Evolutionary conservation across 805 yeast genomes (phyloP).

Genomic region (Ogataea trehalophila): DNA sequence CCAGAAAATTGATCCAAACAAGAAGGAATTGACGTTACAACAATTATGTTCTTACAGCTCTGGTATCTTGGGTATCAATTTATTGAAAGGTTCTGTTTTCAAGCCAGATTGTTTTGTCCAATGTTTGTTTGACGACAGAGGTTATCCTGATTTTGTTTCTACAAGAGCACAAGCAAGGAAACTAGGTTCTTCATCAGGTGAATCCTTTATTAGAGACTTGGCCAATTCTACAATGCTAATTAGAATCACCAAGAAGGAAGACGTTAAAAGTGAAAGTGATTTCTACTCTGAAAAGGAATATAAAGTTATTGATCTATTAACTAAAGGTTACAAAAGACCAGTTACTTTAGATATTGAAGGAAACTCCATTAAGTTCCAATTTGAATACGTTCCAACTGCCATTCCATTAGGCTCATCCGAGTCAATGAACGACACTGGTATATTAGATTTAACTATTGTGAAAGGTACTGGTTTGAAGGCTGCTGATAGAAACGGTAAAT

Average conservation of each 20-base stretch:
- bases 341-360: constrained; percentile 39
- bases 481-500: constrained; percentile 69
- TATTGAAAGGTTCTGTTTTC: constrained; percentile 45
- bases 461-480: constrained; percentile 51
- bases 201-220: constrained; percentile 66
- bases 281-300: constrained; percentile 46
- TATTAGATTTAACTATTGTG: constrained; percentile 49
- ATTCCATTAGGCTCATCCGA: constrained; percentile 52
- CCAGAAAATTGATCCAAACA: constrained; percentile 30
- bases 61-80: constrained; percentile 56
- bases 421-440: constrained; percentile 65
- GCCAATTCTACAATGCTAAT: constrained; percentile 52
- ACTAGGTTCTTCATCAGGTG: constrained; percentile 45
- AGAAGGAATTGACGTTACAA: constrained; percentile 45
- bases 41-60: constrained; percentile 52
- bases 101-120: constrained; percentile 50
- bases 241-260: constrained; percentile 50
- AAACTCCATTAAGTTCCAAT: constrained; percentile 38
- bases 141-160: constrained; percentile 53
- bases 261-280: constrained; percentile 43
- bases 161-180: constrained; percentile 42
- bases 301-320: constrained; percentile 50
- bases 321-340: constrained; percentile 43
- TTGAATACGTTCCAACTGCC: constrained; percentile 59
- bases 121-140: constrained; percentile 59